Base-by-base conservation (phyloP, 139 green algal species). In the Tetradesmus obliquus region DNA sequence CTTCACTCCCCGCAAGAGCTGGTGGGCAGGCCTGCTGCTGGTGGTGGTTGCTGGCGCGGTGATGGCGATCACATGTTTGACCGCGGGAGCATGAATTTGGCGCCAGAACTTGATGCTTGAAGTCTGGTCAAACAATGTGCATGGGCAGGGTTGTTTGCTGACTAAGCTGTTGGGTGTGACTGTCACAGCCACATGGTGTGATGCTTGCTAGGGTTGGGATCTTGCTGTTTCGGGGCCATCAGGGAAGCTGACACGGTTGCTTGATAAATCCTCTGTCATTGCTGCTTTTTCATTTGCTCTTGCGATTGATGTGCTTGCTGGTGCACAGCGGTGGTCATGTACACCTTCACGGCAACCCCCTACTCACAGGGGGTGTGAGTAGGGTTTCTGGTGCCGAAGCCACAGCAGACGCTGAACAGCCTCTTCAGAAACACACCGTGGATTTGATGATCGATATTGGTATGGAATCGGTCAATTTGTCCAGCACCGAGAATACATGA, bases 11-110 rank as follows among this genome's bases (percentile, higher is more conserved):
- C 17, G 79, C 20, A 92, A 92, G 80, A 82, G 88, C 60, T 92
- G 88, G 88, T 83, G 57, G 88, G 60, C 80, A 32, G 88, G 88
- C 2, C 58, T 92, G 80, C 20, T 88, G 60, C 60, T 92, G 88
- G 88, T 92, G 60, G 88, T 88, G 57, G 20, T 88, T 19, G 79
- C 54, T 51, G 80, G 79, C 2, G 9, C 83, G 20, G 88, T 92
- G 20, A 55, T 92, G 80, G 17, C 79, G 6, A 74, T 92, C 22
- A 92, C 88, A 7, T 5, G 87, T 55, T 57, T 92, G 58, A 92
- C 88, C 13, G 57, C 74, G n/a, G 66, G 66, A 3, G n/a, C 66
- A 76, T 76, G 66, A 76, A 45, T 45, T 45, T 45, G 32, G 32
- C 32, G 32, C 32, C 32, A 45, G 32, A 45, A 45, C 32, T 45